Evolutionary conservation across 1,139 yeast genomes (phyloP), one percentile per base, ranked within the genome.

Genomic region (Entelexis paramagnoliae): DNA sequence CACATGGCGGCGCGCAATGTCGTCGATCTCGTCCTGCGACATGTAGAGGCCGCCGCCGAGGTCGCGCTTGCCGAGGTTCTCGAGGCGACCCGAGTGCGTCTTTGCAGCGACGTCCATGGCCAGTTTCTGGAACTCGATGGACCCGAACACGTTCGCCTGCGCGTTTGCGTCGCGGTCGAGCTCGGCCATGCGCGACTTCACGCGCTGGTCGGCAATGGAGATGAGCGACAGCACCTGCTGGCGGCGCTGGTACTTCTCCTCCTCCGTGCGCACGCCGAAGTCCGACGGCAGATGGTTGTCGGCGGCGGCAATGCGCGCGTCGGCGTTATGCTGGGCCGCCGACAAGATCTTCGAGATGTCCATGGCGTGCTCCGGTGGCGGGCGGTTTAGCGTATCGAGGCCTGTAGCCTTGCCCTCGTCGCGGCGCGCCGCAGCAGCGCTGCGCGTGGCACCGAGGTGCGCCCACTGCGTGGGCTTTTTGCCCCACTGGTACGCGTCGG

Each of bases 1-100:
- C 54, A 91, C 95, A 63, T 85, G 75, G 51, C 81, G 76, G 53
- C 80, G 71, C n/a, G 97, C 97, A 72, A 91, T 79, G 51, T 76
- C 77, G 57, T 84, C 83, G 57, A 91, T 78, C 64, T 89, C 96
- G 26, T 74, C 75, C 58, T 77, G 84, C 48, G 84, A 74, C 75
- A 89, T 80, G 62, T 77, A 78, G 59, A 86, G 74, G 3, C 97
- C 97, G 59, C 95, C 96, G 56, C 98, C 98, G 59, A 89, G 71
- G 63, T 87, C 76, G 61, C 87, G 74, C 64, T 81, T 75, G 48
- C 86, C 87, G 46, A 63, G 66, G 56, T 65, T 64, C 52, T 71
- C 76, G 53, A 77, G 64, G 61, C 88, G 74, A 61, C 77, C 80
- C 52, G 75, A 76, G 53, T 76, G 70, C 59, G 79, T 77, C 60